Conservation (phyloP, 345 rosid species). For the Streptanthus diversifolius region DNA sequence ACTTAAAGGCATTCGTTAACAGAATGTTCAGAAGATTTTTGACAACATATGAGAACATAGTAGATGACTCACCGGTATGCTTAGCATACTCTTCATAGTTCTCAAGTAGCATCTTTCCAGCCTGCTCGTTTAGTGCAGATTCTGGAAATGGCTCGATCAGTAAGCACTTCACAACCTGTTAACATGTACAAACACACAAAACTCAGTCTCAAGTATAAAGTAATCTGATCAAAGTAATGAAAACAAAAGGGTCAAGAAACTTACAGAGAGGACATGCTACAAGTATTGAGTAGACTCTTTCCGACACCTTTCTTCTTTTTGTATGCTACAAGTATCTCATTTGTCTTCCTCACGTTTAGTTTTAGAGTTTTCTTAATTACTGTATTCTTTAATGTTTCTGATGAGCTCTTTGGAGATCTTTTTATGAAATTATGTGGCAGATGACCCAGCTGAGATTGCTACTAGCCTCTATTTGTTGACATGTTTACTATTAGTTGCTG, state of each 20-base stretch:
- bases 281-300: no score
- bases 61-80: slow-evolving; percentile 74
- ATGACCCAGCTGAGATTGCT: no score
- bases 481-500: no score
- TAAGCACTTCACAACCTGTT: slow-evolving; percentile 91
- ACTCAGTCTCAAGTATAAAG: slow-evolving; percentile 6
- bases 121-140: slow-evolving; percentile 95
- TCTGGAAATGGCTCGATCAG: slow-evolving; percentile 96
- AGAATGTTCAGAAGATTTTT: no score
- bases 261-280: slow-evolving; percentile 94
- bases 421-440: no score
- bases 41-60: not conserved
- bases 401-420: no score
- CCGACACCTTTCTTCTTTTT: no score
- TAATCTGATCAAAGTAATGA: not conserved
- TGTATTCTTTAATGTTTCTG: no score
- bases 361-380: no score
- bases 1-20: not conserved
- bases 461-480: no score
- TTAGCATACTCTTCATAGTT: slow-evolving; percentile 94
- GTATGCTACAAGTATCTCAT: no score
- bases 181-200: slow-evolving; percentile 20
- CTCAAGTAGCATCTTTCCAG: slow-evolving; percentile 97
- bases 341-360: no score
- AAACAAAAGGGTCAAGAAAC: slow-evolving; percentile 20